Evolutionary conservation across 345 rosid genomes (phyloP), one percentile per base, ranked within the genome.

Genomic region (Salix arbutifolia): DNA sequence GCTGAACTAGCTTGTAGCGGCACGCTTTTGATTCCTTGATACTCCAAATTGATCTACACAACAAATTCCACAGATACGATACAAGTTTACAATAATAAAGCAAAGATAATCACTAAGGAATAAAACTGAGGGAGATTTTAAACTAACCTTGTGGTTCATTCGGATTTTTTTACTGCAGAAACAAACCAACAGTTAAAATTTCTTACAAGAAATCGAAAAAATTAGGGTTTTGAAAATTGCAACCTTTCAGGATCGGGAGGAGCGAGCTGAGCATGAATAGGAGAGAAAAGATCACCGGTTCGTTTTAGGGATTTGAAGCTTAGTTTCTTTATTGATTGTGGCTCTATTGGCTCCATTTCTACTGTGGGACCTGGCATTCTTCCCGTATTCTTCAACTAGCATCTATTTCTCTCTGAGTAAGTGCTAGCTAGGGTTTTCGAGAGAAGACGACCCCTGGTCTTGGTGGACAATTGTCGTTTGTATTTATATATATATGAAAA

Each of bases 271-370:
- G 87, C 90, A 69, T 93, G 94, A 66, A 81, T 77, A 35, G 98
- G 96, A 70, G 95, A 86, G 86, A 96, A 96, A 56, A 96, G 91
- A 84, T 96, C 98, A 56, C 92, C 91, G 0, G 92, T 86, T 40
- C 98, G 96, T 86, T 93, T 96, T 3, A 92, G 81, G 37, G 98
- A 93, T 85, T 93, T 93, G 72, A 92, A 81, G 79, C 97, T 87
- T 13, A 96, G 92, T 86, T 93, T 96, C 87, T 96, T 93, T 73
- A 91, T 82, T 1, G 99, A 96, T 78, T 90, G 97, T 19, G 95
- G 94, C 79, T 96, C 98, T 37, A 93, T 91, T 23, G 95, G 89
- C 83, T 93, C 99, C 86, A 91, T 81, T 85, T 92, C 99, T 79
- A 84, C 25, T 4, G 84, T 31, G 10, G 76, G 52, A 1, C 73